Conservation (phyloP, 257 asterid species). For the Solanum sitiens region DNA sequence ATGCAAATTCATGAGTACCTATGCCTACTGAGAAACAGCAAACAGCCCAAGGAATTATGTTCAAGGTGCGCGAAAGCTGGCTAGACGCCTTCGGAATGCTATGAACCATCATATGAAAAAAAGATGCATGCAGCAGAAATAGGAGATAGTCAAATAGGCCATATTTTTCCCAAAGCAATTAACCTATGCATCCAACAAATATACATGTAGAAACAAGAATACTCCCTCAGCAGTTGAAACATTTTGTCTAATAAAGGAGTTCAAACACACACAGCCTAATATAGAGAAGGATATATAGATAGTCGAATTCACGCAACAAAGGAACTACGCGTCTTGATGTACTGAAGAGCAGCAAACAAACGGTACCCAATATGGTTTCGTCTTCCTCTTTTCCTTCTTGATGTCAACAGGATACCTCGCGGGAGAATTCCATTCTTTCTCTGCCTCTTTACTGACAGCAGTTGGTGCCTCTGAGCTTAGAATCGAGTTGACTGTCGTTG, state of each 20-base stretch:
- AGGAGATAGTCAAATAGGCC: neutral
- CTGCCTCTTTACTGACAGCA: conserved; percentile 31
- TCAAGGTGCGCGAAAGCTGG: neutral
- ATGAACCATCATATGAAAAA: neutral
- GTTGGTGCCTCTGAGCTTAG: conserved; percentile 20
- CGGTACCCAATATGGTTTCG: conserved; percentile 66
- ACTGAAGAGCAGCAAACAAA: conserved; percentile 81
- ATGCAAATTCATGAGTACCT: neutral
- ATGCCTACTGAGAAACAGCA: too few relatives aligned
- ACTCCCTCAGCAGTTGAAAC: neutral
- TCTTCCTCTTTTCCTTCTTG: conserved; percentile 76
- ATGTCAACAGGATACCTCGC: conserved; percentile 72
- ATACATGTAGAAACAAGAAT: neutral
- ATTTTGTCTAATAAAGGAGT: neutral
- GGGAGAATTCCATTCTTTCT: conserved; percentile 81
- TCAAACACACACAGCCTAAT: neutral
- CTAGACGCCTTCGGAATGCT: neutral
- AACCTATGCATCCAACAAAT: neutral
- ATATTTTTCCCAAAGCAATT: neutral
- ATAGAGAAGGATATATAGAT: neutral
- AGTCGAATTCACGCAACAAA: neutral
- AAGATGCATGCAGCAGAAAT: neutral
- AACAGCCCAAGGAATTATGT: neutral
- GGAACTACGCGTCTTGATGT: conserved; percentile 35
- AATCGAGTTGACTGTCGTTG: conserved; percentile 27